Base-by-base conservation (phyloP, 352 stramenopile species). In the Elongisporangium senticosum region DNA sequence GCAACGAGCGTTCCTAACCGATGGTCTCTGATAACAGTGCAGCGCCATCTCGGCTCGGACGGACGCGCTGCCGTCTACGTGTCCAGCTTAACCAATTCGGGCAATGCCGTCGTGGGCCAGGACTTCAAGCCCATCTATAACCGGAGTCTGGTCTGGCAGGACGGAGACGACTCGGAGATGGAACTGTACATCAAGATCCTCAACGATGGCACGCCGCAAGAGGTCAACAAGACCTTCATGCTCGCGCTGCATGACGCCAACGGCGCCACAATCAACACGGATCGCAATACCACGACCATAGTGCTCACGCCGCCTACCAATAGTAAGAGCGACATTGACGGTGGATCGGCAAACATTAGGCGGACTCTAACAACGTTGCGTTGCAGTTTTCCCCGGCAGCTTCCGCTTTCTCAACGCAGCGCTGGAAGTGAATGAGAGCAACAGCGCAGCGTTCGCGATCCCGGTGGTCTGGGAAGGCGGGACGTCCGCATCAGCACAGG, bases 61-160 rank as follows among this genome's bases (percentile, higher is more conserved):
- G 81, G 81, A 21, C 75, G 79, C 4, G 79, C 72, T 17, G 77
- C 81, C 2, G 79, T 89, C 8, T 89, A 80, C 59, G 69, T 91
- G 8, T 88, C 81, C 1, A 79, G 75, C 14, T 63, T 76, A 24
- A 62, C 60, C 24, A 67, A 64, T 2, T 61, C 63, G 2, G 77
- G 75, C 10, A 83, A 74, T 22, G 79, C 79, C 7, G 63, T 88
- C n/a, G 59, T 75, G 19, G 75, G 74, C 0, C 61, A 67, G 10
- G 77, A 91, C 60, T 89, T 80, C 51, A 73, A 71, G 39, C 61
- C 73, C 3, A 52, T 88, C 6, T 87, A 75, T 60, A 91, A 91
- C 59, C 56, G 75, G 19, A 91, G 81, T 65, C 59, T 91, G n/a
- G 68, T 87, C 26, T 91, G 81, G 81, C 76, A 91, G 40, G 79